phyloP scores from a whole-genome alignment of 78 protist genomes.

The Cavenderia fasciculata region DNA sequence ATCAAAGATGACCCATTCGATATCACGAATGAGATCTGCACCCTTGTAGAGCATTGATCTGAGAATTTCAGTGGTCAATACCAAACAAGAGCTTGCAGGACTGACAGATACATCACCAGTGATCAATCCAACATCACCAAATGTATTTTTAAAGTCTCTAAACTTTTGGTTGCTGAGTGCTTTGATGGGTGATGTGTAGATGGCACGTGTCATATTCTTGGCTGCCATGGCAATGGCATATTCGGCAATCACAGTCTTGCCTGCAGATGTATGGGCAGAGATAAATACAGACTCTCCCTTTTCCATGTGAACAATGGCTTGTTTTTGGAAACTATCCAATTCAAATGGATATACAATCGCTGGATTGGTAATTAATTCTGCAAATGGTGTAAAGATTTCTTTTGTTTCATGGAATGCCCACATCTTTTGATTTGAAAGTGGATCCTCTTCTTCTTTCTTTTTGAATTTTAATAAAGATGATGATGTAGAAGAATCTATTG shows the following conservation, averaged over 20 bases:
- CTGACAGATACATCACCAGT: conserved; percentile 95
- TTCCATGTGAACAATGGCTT: conserved; percentile 87
- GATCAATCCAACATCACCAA: conserved; percentile 91
- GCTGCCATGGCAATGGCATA: conserved; percentile 92
- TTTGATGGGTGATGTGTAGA: conserved; percentile 97
- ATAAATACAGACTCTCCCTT: conserved; percentile 94
- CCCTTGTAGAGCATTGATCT: conserved; percentile 98
- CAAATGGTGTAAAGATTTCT: conserved; percentile 61
- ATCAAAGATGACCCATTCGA: conserved; percentile 96
- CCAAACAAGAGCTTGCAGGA: conserved; percentile 89
- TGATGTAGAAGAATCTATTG: conserved; percentile 1
- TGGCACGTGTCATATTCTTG: conserved; percentile 79
- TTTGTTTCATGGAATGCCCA: conserved; percentile 72
- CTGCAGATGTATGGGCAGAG: conserved; percentile 99
- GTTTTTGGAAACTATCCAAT: conserved; percentile 91
- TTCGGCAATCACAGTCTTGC: conserved; percentile 98
- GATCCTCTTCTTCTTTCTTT: background rate
- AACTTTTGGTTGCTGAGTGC: conserved; percentile 96
- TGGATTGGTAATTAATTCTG: conserved; percentile 55
- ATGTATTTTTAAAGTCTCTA: conserved; percentile 88
- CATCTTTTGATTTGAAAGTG: conserved; percentile 8
- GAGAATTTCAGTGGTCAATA: conserved; percentile 97
- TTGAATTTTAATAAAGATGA: too few relatives aligned
- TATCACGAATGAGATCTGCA: conserved; percentile 90
- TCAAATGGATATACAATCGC: conserved; percentile 91